Evolutionary conservation across 768 basidiomycete species (phyloP), one percentile per base, ranked within the genome.

Genomic region (Agaricus blazei): DNA sequence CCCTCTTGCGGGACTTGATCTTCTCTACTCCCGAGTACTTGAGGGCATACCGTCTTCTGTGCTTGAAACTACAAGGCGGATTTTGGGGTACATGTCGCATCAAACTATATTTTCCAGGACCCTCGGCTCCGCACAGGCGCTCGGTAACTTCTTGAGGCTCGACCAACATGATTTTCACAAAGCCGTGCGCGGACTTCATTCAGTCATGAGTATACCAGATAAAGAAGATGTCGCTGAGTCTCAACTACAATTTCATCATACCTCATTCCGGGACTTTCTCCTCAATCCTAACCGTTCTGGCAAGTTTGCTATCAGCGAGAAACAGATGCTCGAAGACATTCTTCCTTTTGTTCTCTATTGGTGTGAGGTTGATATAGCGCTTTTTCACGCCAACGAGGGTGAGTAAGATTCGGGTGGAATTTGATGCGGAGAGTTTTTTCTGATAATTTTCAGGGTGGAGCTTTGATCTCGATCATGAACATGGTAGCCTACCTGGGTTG

Each of bases 211-310:
- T 8, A n/a, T 38, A 3, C 49, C 49, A 2, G 7, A 7, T 5
- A 36, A 36, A 4, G 49, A 24, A 12, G 23, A 23, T 6, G 49
- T 38, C n/a, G 23, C 14, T 23, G 15, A 5, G n/a, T 23, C 24
- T 7, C 11, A 6, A 9, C n/a, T 45, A 19, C 19, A 19, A 19
- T 19, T 19, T 19, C 19, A 19, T 19, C 19, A 19, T 19, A 19
- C 19, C 19, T 52, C 52, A 23, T 52, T 52, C 42, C 12, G 46
- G 31, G 52, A 46, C 29, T 52, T 23, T 14, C 52, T 52, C 7
- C 26, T 24, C 8, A 34, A 36, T 23, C 9, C 52, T 9, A 52
- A n/a, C 6, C 52, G 45, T 23, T 48, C 52, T 11, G 45, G 52
- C 5, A 26, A 34, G 15, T 54, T 47, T n/a, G 11, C 23, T 14